Evolutionary conservation across 2,329 filamentous ascomycete genomes (phyloP).

Genomic region (Fusarium algeriense): DNA sequence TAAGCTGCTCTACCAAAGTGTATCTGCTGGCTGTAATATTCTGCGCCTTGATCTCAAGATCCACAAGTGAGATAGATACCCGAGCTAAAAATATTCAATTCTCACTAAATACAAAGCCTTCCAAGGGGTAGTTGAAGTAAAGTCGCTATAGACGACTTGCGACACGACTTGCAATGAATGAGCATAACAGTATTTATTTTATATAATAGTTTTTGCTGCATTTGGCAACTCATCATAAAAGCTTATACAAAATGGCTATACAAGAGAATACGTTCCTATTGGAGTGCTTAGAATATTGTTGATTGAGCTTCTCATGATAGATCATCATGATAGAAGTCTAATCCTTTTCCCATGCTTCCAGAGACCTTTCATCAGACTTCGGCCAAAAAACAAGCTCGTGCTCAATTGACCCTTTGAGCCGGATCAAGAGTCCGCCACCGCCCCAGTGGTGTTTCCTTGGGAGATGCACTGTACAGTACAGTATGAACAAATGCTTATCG

Average conservation of each 20-base stretch:
- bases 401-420: slow-evolving; percentile 43
- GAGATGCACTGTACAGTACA: slow-evolving; percentile 35
- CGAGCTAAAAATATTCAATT: slow-evolving; percentile 39
- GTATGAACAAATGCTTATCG: slow-evolving; percentile 31
- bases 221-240: background rate
- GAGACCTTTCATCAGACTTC: slow-evolving; percentile 12
- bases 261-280: background rate
- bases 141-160: background rate
- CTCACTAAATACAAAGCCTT: background rate
- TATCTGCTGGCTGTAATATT: slow-evolving; percentile 32
- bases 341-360: background rate
- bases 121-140: background rate
- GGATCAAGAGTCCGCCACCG: slow-evolving; percentile 45
- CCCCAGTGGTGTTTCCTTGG: slow-evolving; percentile 37
- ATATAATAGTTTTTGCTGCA: background rate
- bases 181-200: too few relatives aligned
- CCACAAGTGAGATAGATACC: slow-evolving; percentile 37
- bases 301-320: background rate
- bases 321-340: background rate
- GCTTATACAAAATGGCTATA: background rate
- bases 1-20: too few relatives aligned
- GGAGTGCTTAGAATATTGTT: background rate
- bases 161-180: too few relatives aligned
- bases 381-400: slow-evolving; percentile 18
- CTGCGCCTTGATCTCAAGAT: slow-evolving; percentile 33